Conservation (phyloP, 768 basidiomycete genomes). For the Leccinum arenicola region DNA sequence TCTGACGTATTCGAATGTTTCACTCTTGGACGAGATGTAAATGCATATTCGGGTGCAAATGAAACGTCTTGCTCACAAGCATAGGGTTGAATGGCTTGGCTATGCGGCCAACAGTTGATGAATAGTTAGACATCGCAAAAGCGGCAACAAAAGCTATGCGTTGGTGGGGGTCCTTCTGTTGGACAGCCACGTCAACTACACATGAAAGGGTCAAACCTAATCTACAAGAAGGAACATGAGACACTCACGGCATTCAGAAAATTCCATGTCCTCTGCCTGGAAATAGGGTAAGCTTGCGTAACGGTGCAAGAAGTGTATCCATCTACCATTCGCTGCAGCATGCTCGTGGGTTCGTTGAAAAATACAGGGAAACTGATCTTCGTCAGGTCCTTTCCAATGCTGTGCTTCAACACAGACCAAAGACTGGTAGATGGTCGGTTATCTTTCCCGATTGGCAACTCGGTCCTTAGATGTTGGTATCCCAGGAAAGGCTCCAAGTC, state of each 20-base stretch:
- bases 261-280: conserved; percentile 95
- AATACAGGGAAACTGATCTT: conserved; percentile 94
- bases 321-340: conserved; percentile 90
- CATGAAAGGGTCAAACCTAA: conserved; percentile 3
- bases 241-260: conserved; percentile 79
- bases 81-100: conserved; percentile 98
- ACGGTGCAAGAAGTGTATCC: neutral
- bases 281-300: conserved; percentile 2
- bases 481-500: conserved; percentile 55
- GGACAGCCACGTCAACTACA: conserved; percentile 80
- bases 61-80: conserved; percentile 52
- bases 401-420: conserved; percentile 93
- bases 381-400: conserved; percentile 95
- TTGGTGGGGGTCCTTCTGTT: conserved; percentile 71
- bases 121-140: conserved; percentile 98
- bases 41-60: neutral
- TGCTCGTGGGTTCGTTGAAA: conserved; percentile 93
- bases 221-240: neutral
- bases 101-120: conserved; percentile 92
- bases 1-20: conserved; percentile 93
- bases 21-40: conserved; percentile 47
- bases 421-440: conserved; percentile 86
- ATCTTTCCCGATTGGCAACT: conserved; percentile 63
- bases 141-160: conserved; percentile 92
- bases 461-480: conserved; percentile 60